Base-by-base conservation (phyloP, 2,329 filamentous ascomycete species). In the Myriosclerotinia duriaeana region DNA sequence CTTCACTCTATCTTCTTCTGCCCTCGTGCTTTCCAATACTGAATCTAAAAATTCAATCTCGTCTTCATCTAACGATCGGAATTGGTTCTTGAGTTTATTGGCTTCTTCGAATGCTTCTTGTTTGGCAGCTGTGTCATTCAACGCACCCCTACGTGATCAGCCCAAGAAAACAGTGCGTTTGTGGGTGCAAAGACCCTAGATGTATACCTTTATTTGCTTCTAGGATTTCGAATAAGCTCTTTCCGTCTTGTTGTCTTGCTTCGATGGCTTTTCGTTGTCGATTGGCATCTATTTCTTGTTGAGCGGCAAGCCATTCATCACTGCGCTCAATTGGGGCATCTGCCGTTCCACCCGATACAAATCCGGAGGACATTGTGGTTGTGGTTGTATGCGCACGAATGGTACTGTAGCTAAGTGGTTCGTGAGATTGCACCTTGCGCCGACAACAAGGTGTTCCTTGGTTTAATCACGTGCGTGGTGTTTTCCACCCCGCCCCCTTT, bases 101-200 rank as follows among this genome's bases (percentile, higher is more conserved):
- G 88, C 83, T 77, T 94, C 91, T 76, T 93, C 91, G 76, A 93
- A 92, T 11, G 88, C 90, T 26, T 91, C 90, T 79, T 94, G 89
- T 78, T 93, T 94, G 67, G 90, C 89, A 70, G 88, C 90, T 89
- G 66, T 48, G 70, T 71, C 52, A 66, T 72, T 70, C 67, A 70
- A 71, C 65, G 70, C 69, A 76, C 67, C 71, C 67, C 74, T 76
- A 70, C 67, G 74, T 76, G 74, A 76, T 76, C 74, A 76, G 74
- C 60, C 69, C 40, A 65, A 67, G 63, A 36, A 55, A 36, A 36
- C 6, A 17, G 30, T 26, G 42, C 11, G 17, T 64, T 53, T 14
- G 36, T 65, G 64, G 64, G 34, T 59, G 61, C 66, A 64, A 48
- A 54, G 56, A 34, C 44, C 62, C 64, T 53, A 36, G 38, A 34